Evolutionary conservation across 768 basidiomycete species (phyloP), one percentile per base, ranked within the genome.

Genomic region (Naganishia onofrii): DNA sequence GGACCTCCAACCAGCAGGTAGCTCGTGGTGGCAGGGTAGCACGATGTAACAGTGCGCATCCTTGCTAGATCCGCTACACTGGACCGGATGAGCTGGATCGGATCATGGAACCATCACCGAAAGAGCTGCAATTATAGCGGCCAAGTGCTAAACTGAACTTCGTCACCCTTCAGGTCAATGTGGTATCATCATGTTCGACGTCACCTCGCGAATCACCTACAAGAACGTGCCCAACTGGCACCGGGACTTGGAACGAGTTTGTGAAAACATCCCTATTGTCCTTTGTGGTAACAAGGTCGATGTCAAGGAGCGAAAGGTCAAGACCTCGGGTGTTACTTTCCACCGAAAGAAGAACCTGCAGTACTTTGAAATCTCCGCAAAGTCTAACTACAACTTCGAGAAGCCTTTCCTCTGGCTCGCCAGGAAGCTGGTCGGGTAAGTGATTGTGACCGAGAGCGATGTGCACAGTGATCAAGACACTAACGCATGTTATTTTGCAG

Each of bases 201-300:
- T 98, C 74, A 98, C 96, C 70, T 96, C 96, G 67, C 89, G 96
- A 79, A 99, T 98, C 87, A 99, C 96, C 68, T 99, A 99, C 86
- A 98, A 98, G 86, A 98, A 97, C 82, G 96, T 99, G 38, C 96
- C 96, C 76, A 99, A 98, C 87, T 99, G 96, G 96, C 95, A 98
- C 86, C 91, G 96, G 80, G 96, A 99, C 83, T 76, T 83, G 67
- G 96, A 98, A 85, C 92, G 96, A 73, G 96, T 99, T 68, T 99
- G 96, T 84, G 96, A 99, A 85, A 96, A 93, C 85, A 99, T 99
- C 79, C 96, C 96, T 72, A 96, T 98, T 79, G 96, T 99, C 31
- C 88, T 99, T 55, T 98, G 96, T 82, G 96, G 96, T 76, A 99
- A 98, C 88, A 99, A 99, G 83, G 96, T 98, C 71, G 96, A 99